Evolutionary conservation across 2,329 filamentous ascomycete genomes (phyloP), one percentile per base, ranked within the genome.

Genomic region (Cladophialophora immunda): DNA sequence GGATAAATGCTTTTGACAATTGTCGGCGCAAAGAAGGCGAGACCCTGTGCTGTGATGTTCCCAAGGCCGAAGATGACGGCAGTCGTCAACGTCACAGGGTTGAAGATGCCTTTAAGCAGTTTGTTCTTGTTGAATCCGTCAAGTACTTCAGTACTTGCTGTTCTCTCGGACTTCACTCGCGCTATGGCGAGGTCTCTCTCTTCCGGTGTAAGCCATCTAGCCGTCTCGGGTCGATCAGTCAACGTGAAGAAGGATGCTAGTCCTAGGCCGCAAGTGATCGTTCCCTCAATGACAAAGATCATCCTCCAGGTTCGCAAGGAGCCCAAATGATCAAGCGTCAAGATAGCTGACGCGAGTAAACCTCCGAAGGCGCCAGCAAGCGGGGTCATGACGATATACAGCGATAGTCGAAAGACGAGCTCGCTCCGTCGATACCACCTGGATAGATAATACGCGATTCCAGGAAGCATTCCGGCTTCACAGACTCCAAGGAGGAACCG

Each of bases 401-500:
- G 78, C 0, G 87, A 86, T 0, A 92, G 79, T 0, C 90, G 84
- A 75, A 91, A 91, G 0, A 87, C 84, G 2, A 92, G 79, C 76
- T 92, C 90, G 58, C 84, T 85, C 41, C 88, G 82, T 22, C 89
- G 82, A 71, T 92, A 92, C 90, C 57, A 68, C 50, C 67, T 53
- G 3, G 66, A 70, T 15, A 73, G 54, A 72, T 92, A 92, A 77
- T 92, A 93, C 0, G 89, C 89, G 47, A 92, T 91, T 0, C 90
- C 90, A 0, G 90, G 90, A 61, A 92, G 77, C 85, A 92, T 87
- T 7, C 90, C 90, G 0, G 90, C 88, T 77, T 93, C 91, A 59
- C 70, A 73, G 15, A 72, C 53, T 13, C 87, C 88, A 0, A 92
- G 83, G 0, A 92, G 69, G 71, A 92, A 92, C 7, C 90, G 86